Evolutionary conservation across 306 rosid genomes (phyloP), one percentile per base, ranked within the genome.

Genomic region (Datisca glomerata): DNA sequence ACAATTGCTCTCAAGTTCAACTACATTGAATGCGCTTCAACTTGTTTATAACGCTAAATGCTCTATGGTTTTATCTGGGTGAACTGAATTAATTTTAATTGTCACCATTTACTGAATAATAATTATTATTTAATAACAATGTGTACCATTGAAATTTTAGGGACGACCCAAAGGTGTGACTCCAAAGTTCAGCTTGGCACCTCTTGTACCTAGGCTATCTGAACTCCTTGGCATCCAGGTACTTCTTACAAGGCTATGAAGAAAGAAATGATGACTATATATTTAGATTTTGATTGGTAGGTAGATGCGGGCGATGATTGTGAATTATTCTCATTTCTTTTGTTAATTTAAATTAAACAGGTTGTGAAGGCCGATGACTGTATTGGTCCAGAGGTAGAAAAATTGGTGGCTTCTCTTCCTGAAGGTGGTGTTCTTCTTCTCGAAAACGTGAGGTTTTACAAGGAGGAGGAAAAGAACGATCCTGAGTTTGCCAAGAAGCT

Each of bases 101-200:
- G n/a, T n/a, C n/a, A n/a, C n/a, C n/a, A n/a, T n/a, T n/a, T n/a
- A n/a, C n/a, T n/a, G n/a, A n/a, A n/a, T n/a, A n/a, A n/a, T n/a
- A n/a, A n/a, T n/a, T n/a, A n/a, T n/a, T n/a, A n/a, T n/a, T n/a
- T n/a, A n/a, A n/a, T n/a, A n/a, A n/a, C n/a, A n/a, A n/a, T 9
- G 28, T 37, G 15, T 16, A 51, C 37, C 3, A 36, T 18, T 65
- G 29, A 46, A 50, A 49, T 76, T 72, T 66, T 85, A 91, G 98
- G 98, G 98, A 60, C 57, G 98, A 37, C 98, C 98, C 12, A 91
- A 91, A 62, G 98, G 98, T 66, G 92, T 84, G 11, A 91, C 98
- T 56, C 92, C 92, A 64, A 91, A 91, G 28, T 91, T 53, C 65
- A 91, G 96, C 67, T 71, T 91, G 79, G 92, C 78, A 38, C 98